Percentiles rank a stretch among this genome's conserved stretches.
Conservation (phyloP, 164 flowering plant species). For the Berberis thunbergii region DNA sequence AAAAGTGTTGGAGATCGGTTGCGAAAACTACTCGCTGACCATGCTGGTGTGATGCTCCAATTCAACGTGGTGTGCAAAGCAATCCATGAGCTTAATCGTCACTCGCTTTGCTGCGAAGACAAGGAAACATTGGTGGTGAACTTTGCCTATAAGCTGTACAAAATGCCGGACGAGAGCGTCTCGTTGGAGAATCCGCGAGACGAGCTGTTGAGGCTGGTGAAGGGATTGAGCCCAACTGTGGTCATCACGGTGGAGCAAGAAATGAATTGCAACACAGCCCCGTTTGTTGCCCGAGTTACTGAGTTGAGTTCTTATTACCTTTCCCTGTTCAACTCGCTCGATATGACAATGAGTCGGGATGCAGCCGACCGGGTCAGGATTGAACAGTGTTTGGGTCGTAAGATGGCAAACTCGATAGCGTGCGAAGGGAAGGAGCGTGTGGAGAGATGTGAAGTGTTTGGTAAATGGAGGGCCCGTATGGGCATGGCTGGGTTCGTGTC, state of each 20-base stretch:
- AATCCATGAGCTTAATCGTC: slow-evolving; percentile 38
- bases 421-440: slow-evolving; percentile 80
- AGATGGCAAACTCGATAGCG: slow-evolving; percentile 56
- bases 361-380: slow-evolving; percentile 31
- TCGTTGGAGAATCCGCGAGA: slow-evolving; percentile 78
- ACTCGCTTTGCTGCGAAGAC: slow-evolving; percentile 35
- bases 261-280: slow-evolving; percentile 72
- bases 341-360: slow-evolving; percentile 34
- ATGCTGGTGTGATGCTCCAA: slow-evolving; percentile 29
- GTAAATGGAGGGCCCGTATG: slow-evolving; percentile 95
- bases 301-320: slow-evolving; percentile 50
- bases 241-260: slow-evolving; percentile 81
- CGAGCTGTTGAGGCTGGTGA: slow-evolving; percentile 71
- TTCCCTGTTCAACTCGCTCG: slow-evolving; percentile 65
- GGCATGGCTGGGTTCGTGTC: slow-evolving; percentile 84
- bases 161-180: slow-evolving; percentile 88
- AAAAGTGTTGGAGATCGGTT: slow-evolving; percentile 33
- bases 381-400: slow-evolving; percentile 63
- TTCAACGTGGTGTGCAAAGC: slow-evolving; percentile 22
- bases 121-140: slow-evolving; percentile 71
- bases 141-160: slow-evolving; percentile 53
- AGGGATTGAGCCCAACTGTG: slow-evolving; percentile 43
- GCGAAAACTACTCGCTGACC: slow-evolving; percentile 30
- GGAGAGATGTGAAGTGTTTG: slow-evolving; percentile 82
- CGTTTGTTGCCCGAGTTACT: slow-evolving; percentile 49